Conservation (phyloP, 192 early-diverging fungal species). For the Podila horticola region DNA sequence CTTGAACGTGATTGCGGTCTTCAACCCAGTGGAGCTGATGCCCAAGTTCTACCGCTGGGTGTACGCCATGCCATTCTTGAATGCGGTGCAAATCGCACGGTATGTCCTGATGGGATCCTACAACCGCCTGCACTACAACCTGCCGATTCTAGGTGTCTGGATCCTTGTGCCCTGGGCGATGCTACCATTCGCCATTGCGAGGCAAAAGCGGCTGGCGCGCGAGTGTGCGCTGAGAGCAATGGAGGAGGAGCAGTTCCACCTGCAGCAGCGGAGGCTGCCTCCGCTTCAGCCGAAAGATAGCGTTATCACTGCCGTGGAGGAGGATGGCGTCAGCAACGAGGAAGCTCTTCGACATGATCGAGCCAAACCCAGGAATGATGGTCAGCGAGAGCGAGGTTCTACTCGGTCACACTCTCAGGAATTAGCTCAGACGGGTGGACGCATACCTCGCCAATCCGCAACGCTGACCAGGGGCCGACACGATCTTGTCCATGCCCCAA, state of each 20-base stretch:
- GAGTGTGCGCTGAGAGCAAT: conserved; percentile 1
- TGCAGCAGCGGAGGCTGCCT: neutral
- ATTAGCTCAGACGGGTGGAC: neutral
- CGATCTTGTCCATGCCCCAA: neutral
- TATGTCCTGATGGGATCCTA: conserved; percentile 58
- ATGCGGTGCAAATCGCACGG: conserved; percentile 52
- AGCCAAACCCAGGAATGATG: neutral
- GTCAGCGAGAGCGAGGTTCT: neutral
- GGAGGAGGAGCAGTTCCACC: conserved; percentile 8
- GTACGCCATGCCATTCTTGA: conserved; percentile 60
- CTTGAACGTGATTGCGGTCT: conserved; percentile 49
- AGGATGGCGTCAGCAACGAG: neutral
- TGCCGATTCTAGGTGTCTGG: conserved; percentile 54
- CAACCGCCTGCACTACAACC: conserved; percentile 43
- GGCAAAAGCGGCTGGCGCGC: conserved; percentile 29
- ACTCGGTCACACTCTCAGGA: neutral
- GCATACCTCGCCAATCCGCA: neutral
- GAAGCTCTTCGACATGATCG: neutral
- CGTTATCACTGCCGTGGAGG: neutral
- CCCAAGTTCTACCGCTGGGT: conserved; percentile 51
- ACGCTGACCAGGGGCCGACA: neutral
- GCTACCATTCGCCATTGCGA: conserved; percentile 33
- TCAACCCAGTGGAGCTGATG: conserved; percentile 51
- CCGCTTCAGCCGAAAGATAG: neutral
- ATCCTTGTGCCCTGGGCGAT: conserved; percentile 30